These are phyloP conservation scores for Syzygium malaccense DNA, from an alignment of 441 rosid species.

Conservation along the genomic window DNA sequence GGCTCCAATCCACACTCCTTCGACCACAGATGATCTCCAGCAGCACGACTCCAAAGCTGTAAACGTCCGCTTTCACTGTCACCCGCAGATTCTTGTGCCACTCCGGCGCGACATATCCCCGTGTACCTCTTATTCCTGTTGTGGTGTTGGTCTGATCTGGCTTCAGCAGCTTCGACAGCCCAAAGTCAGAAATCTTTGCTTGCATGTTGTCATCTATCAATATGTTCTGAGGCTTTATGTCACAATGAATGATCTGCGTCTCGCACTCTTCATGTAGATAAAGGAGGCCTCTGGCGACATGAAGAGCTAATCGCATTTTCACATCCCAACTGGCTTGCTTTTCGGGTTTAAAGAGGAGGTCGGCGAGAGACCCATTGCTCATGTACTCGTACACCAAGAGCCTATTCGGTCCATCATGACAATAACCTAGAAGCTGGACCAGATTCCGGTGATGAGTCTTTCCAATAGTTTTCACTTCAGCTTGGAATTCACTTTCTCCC, in stretches of 20 bases:
- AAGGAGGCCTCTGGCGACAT: background rate
- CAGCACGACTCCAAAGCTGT: background rate
- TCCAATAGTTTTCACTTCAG: slow-evolving; percentile 14
- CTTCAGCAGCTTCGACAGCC: background rate
- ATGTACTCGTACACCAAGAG: background rate
- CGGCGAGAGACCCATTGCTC: background rate
- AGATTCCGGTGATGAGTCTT: background rate
- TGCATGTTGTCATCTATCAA: background rate
- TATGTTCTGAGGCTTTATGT: background rate
- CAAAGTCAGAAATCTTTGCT: background rate
- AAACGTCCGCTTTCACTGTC: background rate
- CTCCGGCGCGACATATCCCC: background rate
- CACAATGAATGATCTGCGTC: background rate
- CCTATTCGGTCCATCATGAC: background rate
- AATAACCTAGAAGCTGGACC: background rate
- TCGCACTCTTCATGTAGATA: background rate
- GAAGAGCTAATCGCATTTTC: background rate
- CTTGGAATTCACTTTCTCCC: slow-evolving; percentile 8
- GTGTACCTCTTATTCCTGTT: background rate
- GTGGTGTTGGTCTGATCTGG: background rate
- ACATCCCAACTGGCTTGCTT: background rate
- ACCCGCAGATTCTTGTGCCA: background rate
- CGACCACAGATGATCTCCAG: background rate
- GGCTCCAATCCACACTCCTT: background rate
- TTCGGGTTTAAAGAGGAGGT: background rate